A percentile compares a stretch with the other conserved stretches of the same genome.
phyloP scores from a whole-genome alignment of 1,284 basidiomycete genomes.

The Entoloma clypeatum region DNA sequence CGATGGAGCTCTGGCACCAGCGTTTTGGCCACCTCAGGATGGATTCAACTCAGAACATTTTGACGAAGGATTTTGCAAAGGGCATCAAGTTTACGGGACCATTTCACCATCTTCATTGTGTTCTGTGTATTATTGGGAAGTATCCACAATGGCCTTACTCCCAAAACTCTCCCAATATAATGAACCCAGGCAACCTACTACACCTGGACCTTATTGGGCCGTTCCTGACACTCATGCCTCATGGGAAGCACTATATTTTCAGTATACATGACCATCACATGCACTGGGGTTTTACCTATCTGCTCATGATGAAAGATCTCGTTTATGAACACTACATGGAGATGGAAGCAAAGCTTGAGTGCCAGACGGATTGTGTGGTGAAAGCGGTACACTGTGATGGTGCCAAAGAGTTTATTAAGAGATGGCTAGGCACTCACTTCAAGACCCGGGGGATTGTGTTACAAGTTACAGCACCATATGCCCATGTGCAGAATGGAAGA shows the following conservation, averaged over 20 bases:
- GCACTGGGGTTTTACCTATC: conserved; percentile 13
- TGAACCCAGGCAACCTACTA: conserved; percentile 19
- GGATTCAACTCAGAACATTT: conserved; percentile 8
- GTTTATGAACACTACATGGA: neutral
- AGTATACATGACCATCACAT: conserved; percentile 22
- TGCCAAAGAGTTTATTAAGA: conserved; percentile 19
- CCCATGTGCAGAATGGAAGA: conserved; percentile 31
- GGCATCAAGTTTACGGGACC: conserved; percentile 6
- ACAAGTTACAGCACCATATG: conserved; percentile 23
- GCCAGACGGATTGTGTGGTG: conserved; percentile 9
- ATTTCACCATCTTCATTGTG: conserved; percentile 11
- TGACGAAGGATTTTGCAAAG: conserved; percentile 8
- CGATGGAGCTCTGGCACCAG: conserved; percentile 16
- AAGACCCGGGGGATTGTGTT: conserved; percentile 16
- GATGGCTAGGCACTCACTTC: conserved; percentile 13
- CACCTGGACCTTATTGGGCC: conserved; percentile 24
- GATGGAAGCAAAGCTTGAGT: conserved; percentile 7
- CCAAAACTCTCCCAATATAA: conserved; percentile 13
- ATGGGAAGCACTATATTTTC: conserved; percentile 16
- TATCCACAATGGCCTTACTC: conserved; percentile 16
- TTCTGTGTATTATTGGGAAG: conserved; percentile 22
- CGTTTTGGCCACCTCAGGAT: conserved; percentile 17
- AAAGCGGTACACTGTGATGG: conserved; percentile 15
- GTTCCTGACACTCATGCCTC: conserved; percentile 14
- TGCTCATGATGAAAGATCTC: neutral